Percentiles rank a stretch among this genome's conserved stretches.
Conservation (phyloP, 139 green algal genomes). For the Chlamydomonas incerta region DNA sequence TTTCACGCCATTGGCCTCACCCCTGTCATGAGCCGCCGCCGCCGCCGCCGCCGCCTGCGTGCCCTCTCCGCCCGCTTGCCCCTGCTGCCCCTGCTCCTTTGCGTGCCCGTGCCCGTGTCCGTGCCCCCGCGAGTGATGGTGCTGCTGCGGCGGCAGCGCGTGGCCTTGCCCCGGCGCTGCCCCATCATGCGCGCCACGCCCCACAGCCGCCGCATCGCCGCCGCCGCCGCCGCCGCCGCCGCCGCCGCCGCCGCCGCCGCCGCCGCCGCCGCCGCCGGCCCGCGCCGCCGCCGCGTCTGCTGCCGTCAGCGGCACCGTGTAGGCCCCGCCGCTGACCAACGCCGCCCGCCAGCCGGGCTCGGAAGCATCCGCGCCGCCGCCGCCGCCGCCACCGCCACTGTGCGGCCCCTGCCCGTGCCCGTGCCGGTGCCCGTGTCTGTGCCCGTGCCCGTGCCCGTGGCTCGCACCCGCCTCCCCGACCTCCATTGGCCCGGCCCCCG, state of each 20-base stretch:
- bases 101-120: too few relatives aligned
- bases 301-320: slow-evolving; percentile 12
- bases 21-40: too few relatives aligned
- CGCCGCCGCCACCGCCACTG: neutral
- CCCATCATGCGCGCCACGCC: neutral
- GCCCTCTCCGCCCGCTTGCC: too few relatives aligned
- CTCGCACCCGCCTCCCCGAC: too few relatives aligned
- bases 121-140: too few relatives aligned
- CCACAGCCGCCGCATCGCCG: neutral
- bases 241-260: neutral
- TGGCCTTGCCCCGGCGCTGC: neutral
- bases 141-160: neutral
- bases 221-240: neutral
- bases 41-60: too few relatives aligned
- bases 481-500: neutral
- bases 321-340: neutral
- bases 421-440: too few relatives aligned
- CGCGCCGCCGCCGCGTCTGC: slow-evolving; percentile 12
- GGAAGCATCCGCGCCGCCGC: neutral
- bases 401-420: too few relatives aligned
- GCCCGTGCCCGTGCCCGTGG: too few relatives aligned
- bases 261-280: neutral
- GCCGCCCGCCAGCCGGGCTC: slow-evolving; percentile 24
- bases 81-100: too few relatives aligned
- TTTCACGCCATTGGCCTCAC: too few relatives aligned